Evolutionary conservation across 78 protist species (phyloP), one percentile per base, ranked within the genome.

Genomic region (slime mould (Dictyostelium discoideum)): DNA sequence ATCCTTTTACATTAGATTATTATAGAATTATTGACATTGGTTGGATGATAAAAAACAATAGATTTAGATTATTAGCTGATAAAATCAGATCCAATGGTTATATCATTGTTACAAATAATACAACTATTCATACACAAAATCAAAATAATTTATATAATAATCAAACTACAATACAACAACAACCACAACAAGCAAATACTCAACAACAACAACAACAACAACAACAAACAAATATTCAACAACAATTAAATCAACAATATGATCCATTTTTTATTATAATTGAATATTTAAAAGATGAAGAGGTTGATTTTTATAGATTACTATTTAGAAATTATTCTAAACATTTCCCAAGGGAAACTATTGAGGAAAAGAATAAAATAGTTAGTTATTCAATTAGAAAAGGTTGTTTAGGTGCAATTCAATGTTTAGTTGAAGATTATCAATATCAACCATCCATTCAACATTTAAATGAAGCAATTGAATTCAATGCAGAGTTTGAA

Each of bases 71-170:
- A 74, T 18, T 74, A 37, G 40, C 13, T 5, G 81, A 74, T 37
- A 74, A 74, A 74, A 74, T 74, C 6, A 11, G 13, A 37, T 37
- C 48, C 0, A 37, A 74, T 74, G 81, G 81, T 20, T 26, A 26
- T 18, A 74, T 74, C 1, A 26, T 37, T 37, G 50, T 37, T 4
- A 74, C 81, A 16, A 74, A 74, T 37, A 37, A 74, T 74, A 74
- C 48, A 37, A 74, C 81, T 2, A 74, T 74, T 29, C 20, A 37
- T 74, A 26, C 32, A 11, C 77, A 69, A 69, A 69, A 69, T 69
- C 77, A 69, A 69, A 69, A 69, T 69, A 69, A 69, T 69, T 69
- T 69, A 69, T 40, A 69, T 69, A 69, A 69, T 11, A 69, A 69
- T 69, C 77, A 69, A 69, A 69, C 16, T 3, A 6, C 14, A 65